Conservation (phyloP, 1,284 basidiomycete genomes). For the Acaromyces ingoldii region DNA sequence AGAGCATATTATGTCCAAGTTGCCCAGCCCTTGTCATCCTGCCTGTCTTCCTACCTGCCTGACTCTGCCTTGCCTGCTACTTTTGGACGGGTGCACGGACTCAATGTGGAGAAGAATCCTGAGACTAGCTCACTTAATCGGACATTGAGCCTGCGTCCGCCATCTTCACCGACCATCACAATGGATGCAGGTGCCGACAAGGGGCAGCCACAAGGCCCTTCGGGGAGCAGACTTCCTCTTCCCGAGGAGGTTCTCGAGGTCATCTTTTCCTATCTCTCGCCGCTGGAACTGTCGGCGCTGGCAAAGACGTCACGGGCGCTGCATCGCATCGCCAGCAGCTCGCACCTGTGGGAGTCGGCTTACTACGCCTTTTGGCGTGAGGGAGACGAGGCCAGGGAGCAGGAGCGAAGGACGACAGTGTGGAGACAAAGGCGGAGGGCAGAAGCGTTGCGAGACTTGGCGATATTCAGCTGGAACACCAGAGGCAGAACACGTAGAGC, state of each 20-base stretch:
- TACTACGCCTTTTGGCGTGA: conserved; percentile 24
- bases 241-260: conserved; percentile 21
- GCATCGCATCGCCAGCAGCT: conserved; percentile 18
- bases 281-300: conserved; percentile 8
- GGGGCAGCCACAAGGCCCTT: too few species aligned
- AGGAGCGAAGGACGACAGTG: not conserved
- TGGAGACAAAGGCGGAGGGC: conserved; percentile 10
- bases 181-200: too few species aligned
- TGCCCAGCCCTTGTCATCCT: too few species aligned
- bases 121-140: too few species aligned
- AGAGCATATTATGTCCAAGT: too few species aligned
- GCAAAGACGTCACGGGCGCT: conserved; percentile 14
- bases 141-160: too few species aligned
- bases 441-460: not conserved
- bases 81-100: too few species aligned
- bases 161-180: not conserved
- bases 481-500: too few species aligned
- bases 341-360: conserved; percentile 19
- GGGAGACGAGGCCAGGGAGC: conserved; percentile 14
- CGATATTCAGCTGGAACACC: not conserved
- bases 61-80: too few species aligned
- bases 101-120: too few species aligned
- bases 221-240: too few species aligned
- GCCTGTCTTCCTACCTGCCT: too few species aligned
- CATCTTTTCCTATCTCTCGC: conserved; percentile 20